Evolutionary conservation across 1,284 basidiomycete genomes (phyloP).

Genomic region (Mycena citricolor): DNA sequence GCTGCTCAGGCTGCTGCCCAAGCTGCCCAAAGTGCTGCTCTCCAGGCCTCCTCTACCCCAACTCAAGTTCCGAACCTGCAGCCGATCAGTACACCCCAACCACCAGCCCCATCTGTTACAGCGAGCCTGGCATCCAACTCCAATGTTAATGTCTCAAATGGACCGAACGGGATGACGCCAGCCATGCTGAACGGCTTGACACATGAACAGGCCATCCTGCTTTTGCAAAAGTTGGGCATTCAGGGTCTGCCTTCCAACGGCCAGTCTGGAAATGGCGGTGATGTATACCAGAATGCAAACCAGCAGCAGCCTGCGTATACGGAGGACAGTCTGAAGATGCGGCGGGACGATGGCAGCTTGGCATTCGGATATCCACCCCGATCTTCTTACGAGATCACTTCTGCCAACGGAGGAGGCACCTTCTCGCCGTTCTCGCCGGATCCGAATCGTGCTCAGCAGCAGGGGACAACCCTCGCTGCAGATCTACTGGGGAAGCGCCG

Average conservation of each 20-base stretch:
- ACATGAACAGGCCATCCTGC: conserved; percentile 65
- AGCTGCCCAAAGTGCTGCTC: conserved; percentile 70
- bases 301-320: conserved; percentile 9
- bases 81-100: conserved; percentile 21
- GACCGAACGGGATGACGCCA: conserved; percentile 17
- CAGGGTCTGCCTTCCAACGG: no score
- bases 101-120: conserved; percentile 4
- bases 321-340: conserved; percentile 18
- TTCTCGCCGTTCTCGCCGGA: conserved; percentile 67
- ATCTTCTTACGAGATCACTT: conserved; percentile 11
- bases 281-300: neutral
- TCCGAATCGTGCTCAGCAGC: conserved; percentile 35
- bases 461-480: conserved; percentile 32
- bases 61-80: conserved; percentile 38
- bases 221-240: conserved; percentile 61
- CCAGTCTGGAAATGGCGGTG: no score
- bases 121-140: neutral
- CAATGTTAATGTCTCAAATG: neutral
- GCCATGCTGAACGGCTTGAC: conserved; percentile 37
- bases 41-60: conserved; percentile 39
- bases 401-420: conserved; percentile 25
- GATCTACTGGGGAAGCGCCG: no score
- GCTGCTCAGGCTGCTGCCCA: conserved; percentile 85
- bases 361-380: conserved; percentile 16
- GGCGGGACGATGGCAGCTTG: conserved; percentile 18